Percentiles rank a stretch among this genome's conserved stretches.
phyloP scores from a whole-genome alignment of 495 filamentous ascomycete species.

The Aspergillus bridgeri region DNA sequence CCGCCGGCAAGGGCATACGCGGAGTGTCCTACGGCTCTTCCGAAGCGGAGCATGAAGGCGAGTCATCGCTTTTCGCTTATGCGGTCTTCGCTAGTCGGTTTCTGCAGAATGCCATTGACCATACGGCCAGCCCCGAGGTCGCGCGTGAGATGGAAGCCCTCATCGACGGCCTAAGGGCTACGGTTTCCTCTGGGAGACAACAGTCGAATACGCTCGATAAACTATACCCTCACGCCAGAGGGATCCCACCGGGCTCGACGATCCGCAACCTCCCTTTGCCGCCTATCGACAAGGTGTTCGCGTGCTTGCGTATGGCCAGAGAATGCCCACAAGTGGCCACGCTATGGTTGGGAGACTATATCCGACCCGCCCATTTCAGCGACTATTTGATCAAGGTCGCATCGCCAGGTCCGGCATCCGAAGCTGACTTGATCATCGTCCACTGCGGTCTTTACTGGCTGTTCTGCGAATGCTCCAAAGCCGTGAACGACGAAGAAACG shows the following conservation, averaged over 20 bases:
- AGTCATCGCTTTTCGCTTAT: slow-evolving; percentile 13
- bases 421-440: slow-evolving; percentile 17
- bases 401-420: slow-evolving; percentile 10
- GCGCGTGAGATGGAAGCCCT: slow-evolving; percentile 6
- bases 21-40: not conserved
- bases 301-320: slow-evolving; percentile 11
- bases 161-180: not conserved
- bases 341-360: slow-evolving; percentile 4
- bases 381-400: slow-evolving; percentile 9
- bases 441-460: slow-evolving; percentile 15
- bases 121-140: not conserved
- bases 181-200: slow-evolving; percentile 7
- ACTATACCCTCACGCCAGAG: slow-evolving; percentile 4
- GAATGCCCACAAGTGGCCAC: slow-evolving; percentile 3
- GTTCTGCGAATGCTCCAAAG: slow-evolving; percentile 11
- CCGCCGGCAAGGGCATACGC: not conserved
- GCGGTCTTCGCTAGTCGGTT: slow-evolving; percentile 6
- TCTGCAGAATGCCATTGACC: slow-evolving; percentile 7
- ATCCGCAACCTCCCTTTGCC: slow-evolving; percentile 10
- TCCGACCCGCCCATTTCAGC: slow-evolving; percentile 1
- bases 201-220: slow-evolving; percentile 8
- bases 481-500: not conserved
- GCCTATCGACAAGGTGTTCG: slow-evolving; percentile 7
- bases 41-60: slow-evolving; percentile 3
- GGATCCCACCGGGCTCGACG: slow-evolving; percentile 6